Conservation (phyloP, 352 stramenopile genomes). For the Globisporangium cystogenes region DNA sequence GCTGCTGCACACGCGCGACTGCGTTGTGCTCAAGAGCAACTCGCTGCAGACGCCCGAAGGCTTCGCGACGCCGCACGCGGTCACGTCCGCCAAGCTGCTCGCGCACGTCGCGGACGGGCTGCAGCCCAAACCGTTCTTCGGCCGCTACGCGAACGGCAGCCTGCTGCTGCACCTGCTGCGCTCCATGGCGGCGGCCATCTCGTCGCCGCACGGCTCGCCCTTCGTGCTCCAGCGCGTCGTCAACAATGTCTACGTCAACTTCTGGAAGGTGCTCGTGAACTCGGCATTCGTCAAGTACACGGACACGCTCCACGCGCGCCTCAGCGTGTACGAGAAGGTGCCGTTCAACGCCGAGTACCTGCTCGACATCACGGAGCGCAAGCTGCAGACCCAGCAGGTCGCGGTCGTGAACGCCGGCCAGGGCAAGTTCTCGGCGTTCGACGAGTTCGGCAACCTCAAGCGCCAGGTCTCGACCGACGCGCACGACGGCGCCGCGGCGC, state of each 20-base stretch:
- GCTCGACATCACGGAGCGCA: slow-evolving; percentile 64
- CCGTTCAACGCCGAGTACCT: slow-evolving; percentile 58
- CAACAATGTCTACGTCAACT: slow-evolving; percentile 49
- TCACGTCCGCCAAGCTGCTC: slow-evolving; percentile 57
- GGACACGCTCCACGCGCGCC: slow-evolving; percentile 47
- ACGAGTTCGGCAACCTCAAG: slow-evolving; percentile 81
- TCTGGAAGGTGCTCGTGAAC: slow-evolving; percentile 59
- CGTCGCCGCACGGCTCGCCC: slow-evolving; percentile 12
- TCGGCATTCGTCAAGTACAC: slow-evolving; percentile 52
- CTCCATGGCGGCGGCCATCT: slow-evolving; percentile 39
- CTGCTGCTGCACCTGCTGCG: slow-evolving; percentile 45
- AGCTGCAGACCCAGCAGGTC: slow-evolving; percentile 44
- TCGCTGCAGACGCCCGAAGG: slow-evolving; percentile 28
- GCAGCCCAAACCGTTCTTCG: slow-evolving; percentile 60
- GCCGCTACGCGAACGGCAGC: slow-evolving; percentile 45
- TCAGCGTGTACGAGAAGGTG: slow-evolving; percentile 54
- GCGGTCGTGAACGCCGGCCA: slow-evolving; percentile 54
- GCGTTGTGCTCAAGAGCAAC: slow-evolving; percentile 52
- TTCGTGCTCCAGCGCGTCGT: slow-evolving; percentile 59
- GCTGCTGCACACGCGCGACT: slow-evolving; percentile 39
- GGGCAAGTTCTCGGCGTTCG: slow-evolving; percentile 60
- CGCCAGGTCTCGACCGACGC: slow-evolving; percentile 23
- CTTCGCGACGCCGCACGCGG: slow-evolving; percentile 23
- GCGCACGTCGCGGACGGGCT: slow-evolving; percentile 39
- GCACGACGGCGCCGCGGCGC: not conserved